phyloP scores from a whole-genome alignment of 176 grass and related monocot species.

The Elaeis guineensis region DNA sequence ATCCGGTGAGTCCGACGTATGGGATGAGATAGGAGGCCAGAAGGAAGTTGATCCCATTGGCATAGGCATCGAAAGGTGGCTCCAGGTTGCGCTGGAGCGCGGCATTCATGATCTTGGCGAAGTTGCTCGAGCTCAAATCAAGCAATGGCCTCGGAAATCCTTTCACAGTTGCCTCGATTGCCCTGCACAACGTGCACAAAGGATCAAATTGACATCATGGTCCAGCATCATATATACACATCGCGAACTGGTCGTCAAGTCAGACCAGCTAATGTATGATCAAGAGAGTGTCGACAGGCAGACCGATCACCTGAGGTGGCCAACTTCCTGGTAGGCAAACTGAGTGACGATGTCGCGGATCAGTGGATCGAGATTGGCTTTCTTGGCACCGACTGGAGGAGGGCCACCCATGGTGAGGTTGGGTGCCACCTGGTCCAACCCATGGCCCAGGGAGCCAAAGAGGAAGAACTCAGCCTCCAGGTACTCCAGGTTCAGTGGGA shows the following conservation, averaged over 20 bases:
- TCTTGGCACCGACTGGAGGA: constrained; percentile 41
- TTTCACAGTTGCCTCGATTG: constrained; percentile 56
- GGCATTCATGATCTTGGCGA: constrained; percentile 64
- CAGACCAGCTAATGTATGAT: not conserved
- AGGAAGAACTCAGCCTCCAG: constrained; percentile 91
- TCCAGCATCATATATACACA: too few relatives aligned
- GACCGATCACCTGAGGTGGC: constrained; percentile 50
- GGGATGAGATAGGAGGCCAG: constrained; percentile 81
- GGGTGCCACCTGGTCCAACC: constrained; percentile 50
- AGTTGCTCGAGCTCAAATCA: constrained; percentile 54
- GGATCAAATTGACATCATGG: too few relatives aligned
- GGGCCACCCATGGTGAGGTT: constrained; percentile 61
- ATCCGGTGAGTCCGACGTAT: constrained; percentile 86
- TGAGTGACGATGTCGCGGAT: constrained; percentile 50
- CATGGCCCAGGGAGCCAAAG: constrained; percentile 46
- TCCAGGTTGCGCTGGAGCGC: constrained; percentile 52
- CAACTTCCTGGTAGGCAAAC: constrained; percentile 96
- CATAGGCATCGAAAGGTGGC: constrained; percentile 83
- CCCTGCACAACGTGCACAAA: constrained; percentile 26
- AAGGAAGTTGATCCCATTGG: constrained; percentile 72
- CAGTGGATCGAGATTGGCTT: constrained; percentile 37
- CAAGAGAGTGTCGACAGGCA: not conserved
- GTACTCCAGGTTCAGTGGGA: constrained; percentile 84
- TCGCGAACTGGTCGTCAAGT: too few relatives aligned
- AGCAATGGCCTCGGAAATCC: constrained; percentile 70